These are phyloP conservation scores for Globisporangium carolinianum DNA, from an alignment of 352 stramenopile genomes.

Conservation along the genomic window DNA sequence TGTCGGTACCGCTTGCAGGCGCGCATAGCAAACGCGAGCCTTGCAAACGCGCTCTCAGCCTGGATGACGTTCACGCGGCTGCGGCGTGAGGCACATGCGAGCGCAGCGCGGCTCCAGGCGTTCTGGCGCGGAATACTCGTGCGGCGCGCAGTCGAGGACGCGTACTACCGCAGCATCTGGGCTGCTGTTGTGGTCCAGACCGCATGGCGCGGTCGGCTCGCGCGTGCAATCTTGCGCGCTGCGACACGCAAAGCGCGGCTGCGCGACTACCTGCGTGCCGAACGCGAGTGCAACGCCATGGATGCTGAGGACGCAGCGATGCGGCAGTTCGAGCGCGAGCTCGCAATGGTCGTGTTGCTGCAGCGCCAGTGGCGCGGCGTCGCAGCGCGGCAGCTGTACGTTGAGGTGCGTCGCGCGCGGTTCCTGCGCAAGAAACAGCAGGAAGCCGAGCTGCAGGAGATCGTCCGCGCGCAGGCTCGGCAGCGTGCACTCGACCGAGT, in stretches of 20 bases:
- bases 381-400: conserved; percentile 49
- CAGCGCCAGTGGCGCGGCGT: conserved; percentile 72
- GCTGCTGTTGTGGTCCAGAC: conserved; percentile 64
- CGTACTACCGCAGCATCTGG: conserved; percentile 56
- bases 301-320: conserved; percentile 33
- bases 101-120: conserved; percentile 39
- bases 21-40: conserved; percentile 41
- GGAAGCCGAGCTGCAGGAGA: conserved; percentile 59
- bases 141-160: conserved; percentile 45
- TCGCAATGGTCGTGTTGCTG: conserved; percentile 52
- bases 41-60: conserved; percentile 39
- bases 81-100: conserved; percentile 21
- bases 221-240: conserved; percentile 37
- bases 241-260: conserved; percentile 48
- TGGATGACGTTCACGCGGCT: conserved; percentile 39
- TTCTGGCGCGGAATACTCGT: conserved; percentile 52
- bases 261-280: conserved; percentile 58
- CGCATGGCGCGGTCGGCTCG: conserved; percentile 56
- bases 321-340: conserved; percentile 37
- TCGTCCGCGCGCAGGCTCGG: conserved; percentile 42
- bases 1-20: conserved; percentile 36
- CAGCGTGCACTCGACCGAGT: conserved; percentile 44
- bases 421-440: conserved; percentile 62
- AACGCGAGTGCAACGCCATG: conserved; percentile 57
- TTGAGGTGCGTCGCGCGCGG: conserved; percentile 46